Conservation (phyloP, 805 yeast genomes). For the Candida insectorum region DNA sequence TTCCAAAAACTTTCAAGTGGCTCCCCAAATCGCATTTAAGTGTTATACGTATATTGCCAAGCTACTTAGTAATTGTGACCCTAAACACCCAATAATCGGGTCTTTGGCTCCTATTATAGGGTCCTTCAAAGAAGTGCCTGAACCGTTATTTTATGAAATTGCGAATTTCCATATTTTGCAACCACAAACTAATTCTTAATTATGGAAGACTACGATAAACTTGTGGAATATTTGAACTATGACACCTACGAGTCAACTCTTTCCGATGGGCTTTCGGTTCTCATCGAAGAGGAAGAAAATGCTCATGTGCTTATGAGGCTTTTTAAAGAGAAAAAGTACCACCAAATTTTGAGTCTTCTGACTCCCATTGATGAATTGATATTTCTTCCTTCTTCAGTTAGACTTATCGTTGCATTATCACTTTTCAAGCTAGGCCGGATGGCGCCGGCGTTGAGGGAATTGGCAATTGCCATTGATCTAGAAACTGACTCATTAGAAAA, state of each 20-base stretch:
- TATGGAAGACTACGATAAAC: slow-evolving; percentile 5
- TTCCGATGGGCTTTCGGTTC: background rate
- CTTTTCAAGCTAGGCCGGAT: slow-evolving; percentile 22
- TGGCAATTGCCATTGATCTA: slow-evolving; percentile 22
- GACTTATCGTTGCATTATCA: slow-evolving; percentile 17
- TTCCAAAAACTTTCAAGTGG: background rate
- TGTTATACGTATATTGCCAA: slow-evolving; percentile 1
- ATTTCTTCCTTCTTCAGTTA: slow-evolving; percentile 8
- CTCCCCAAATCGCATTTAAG: background rate
- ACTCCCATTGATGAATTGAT: slow-evolving; percentile 5
- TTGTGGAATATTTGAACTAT: slow-evolving; percentile 4
- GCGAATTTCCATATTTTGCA: background rate
- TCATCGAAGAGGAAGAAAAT: background rate
- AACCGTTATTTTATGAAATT: background rate
- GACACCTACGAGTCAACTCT: background rate
- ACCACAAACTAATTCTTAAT: background rate
- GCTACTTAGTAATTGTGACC: background rate
- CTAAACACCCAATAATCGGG: background rate
- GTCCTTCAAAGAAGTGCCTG: background rate
- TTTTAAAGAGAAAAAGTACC: slow-evolving; percentile 12
- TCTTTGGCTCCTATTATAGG: background rate
- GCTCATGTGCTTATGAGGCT: slow-evolving; percentile 2
- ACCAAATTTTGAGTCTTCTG: slow-evolving; percentile 15
- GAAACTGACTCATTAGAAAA: slow-evolving; percentile 14
- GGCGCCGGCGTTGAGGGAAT: slow-evolving; percentile 21